phyloP scores from a whole-genome alignment of 345 rosid species.

The Ricinus communis region DNA sequence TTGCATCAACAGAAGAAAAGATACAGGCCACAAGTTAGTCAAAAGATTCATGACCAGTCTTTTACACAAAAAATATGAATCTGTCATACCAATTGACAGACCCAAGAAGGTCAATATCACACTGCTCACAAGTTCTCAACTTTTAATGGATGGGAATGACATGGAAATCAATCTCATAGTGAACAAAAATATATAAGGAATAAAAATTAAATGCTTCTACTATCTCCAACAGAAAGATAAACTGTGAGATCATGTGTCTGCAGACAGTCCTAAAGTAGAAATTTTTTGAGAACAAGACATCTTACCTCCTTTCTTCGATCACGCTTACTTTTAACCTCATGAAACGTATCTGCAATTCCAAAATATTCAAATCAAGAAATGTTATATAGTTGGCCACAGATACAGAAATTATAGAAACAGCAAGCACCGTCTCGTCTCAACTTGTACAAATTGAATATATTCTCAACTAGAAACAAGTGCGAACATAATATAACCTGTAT shows the following conservation, averaged over 20 bases:
- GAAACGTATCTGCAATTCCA: constrained; percentile 76
- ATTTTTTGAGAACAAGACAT: constrained; percentile 6
- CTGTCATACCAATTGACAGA: not conserved
- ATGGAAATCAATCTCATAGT: not conserved
- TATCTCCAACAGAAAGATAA: not conserved
- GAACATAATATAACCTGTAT: not conserved
- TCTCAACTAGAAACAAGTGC: not conserved
- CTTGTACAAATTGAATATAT: not conserved
- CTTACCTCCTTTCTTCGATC: constrained; percentile 72
- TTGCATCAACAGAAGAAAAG: not conserved
- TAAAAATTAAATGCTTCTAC: not conserved
- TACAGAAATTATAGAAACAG: too few relatives aligned
- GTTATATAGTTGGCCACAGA: too few relatives aligned
- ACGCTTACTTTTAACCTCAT: constrained; percentile 72
- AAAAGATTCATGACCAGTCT: not conserved
- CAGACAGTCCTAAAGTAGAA: not conserved
- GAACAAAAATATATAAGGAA: not conserved
- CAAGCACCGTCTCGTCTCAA: not conserved
- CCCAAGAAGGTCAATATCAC: too few relatives aligned
- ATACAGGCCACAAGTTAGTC: too few relatives aligned
- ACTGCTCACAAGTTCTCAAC: not conserved
- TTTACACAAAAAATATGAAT: not conserved
- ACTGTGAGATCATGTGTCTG: too few relatives aligned
- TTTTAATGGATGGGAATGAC: not conserved
- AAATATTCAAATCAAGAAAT: not conserved